These are phyloP conservation scores for Sugiyamaella novakii DNA, from an alignment of 1,139 yeast genomes.

Conservation along the genomic window DNA sequence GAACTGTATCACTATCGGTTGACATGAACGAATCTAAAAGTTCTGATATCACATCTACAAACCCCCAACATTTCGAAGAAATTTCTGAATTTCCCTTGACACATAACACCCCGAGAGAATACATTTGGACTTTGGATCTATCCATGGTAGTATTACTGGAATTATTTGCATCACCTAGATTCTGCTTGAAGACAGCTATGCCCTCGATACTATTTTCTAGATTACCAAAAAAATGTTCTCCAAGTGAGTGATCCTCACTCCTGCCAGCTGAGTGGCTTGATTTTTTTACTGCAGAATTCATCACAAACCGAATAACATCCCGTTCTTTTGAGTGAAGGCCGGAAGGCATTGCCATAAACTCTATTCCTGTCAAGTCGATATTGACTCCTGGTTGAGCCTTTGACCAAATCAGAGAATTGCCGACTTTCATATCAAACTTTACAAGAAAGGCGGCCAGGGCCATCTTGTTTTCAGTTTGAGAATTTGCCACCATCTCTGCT, in stretches of 20 bases:
- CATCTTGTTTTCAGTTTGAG: slow-evolving; percentile 2
- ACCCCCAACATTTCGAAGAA: slow-evolving; percentile 56
- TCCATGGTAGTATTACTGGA: slow-evolving; percentile 11
- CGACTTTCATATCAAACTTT: slow-evolving; percentile 63
- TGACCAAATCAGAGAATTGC: slow-evolving; percentile 64
- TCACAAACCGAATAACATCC: slow-evolving; percentile 58
- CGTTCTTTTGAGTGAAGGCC: slow-evolving; percentile 69
- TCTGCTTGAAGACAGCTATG: slow-evolving; percentile 51
- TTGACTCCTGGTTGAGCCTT: slow-evolving; percentile 32
- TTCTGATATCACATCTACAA: slow-evolving; percentile 50
- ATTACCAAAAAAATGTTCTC: not conserved
- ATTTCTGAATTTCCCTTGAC: slow-evolving; percentile 19
- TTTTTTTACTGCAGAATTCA: slow-evolving; percentile 36
- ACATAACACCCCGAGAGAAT: slow-evolving; percentile 39
- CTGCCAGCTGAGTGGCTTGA: not conserved
- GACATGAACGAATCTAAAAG: slow-evolving; percentile 48
- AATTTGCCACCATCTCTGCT: not conserved
- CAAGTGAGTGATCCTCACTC: not conserved
- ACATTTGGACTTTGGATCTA: slow-evolving; percentile 35
- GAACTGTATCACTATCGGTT: not conserved
- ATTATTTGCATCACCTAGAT: not conserved
- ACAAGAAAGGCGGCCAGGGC: slow-evolving; percentile 54
- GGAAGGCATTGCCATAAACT: slow-evolving; percentile 76
- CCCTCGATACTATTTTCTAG: slow-evolving; percentile 43
- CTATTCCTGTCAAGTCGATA: slow-evolving; percentile 45